Conservation (phyloP, 148 eudicot genomes). For the Pouteria glomerata region DNA sequence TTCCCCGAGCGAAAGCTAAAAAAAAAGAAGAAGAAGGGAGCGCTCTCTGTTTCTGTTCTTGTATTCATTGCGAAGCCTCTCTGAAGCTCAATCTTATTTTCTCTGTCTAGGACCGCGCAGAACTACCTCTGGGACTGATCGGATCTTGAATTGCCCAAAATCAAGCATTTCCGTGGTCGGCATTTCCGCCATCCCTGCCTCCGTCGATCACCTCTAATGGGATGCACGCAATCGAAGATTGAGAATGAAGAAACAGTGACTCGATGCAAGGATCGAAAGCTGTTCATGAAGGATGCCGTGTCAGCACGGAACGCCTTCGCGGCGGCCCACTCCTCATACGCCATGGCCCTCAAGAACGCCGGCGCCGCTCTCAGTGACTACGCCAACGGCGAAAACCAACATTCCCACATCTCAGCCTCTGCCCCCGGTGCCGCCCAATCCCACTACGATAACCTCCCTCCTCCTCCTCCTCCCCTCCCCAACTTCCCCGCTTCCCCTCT, state of each 20-base stretch:
- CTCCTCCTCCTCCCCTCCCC: slow-evolving; percentile 24
- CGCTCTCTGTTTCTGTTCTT: too few relatives aligned
- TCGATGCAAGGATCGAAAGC: slow-evolving; percentile 71
- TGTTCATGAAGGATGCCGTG: slow-evolving; percentile 56
- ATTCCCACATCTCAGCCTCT: slow-evolving; percentile 19
- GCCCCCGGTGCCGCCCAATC: slow-evolving; percentile 2
- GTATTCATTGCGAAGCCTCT: too few relatives aligned
- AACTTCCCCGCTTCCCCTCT: slow-evolving; percentile 35
- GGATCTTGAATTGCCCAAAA: too few relatives aligned
- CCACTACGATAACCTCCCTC: slow-evolving; percentile 13
- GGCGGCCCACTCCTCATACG: slow-evolving; percentile 59
- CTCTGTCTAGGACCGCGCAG: too few relatives aligned
- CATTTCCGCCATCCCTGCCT: too few relatives aligned
- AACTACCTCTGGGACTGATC: too few relatives aligned
- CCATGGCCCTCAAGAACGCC: slow-evolving; percentile 62
- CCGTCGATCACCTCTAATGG: too few relatives aligned
- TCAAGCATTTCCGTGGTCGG: too few relatives aligned
- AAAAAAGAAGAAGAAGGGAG: too few relatives aligned
- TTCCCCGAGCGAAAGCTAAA: too few relatives aligned
- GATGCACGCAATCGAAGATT: slow-evolving; percentile 86
- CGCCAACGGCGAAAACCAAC: slow-evolving; percentile 48
- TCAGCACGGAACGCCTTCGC: slow-evolving; percentile 72
- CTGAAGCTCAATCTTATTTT: too few relatives aligned
- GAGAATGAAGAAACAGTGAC: slow-evolving; percentile 82
- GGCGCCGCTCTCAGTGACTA: slow-evolving; percentile 82